phyloP scores from a whole-genome alignment of 176 grass and related monocot species.

The Themeda triandra region DNA sequence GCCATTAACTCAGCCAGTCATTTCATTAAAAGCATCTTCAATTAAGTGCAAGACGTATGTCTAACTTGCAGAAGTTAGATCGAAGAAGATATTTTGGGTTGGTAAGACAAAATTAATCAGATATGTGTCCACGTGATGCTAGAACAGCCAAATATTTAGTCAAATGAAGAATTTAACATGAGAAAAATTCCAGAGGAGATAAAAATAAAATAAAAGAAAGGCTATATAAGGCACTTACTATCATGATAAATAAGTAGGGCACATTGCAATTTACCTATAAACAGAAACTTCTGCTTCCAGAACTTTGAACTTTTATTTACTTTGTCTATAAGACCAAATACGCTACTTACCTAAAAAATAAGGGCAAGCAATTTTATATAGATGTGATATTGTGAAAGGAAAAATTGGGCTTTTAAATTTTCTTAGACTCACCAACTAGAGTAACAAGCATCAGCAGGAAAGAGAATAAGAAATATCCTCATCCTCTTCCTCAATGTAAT shows the following conservation, averaged over 20 bases:
- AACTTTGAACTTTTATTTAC: slow-evolving; percentile 21
- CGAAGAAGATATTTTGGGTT: slow-evolving; percentile 3
- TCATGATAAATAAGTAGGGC: slow-evolving; percentile 5
- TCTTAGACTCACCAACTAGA: slow-evolving; percentile 35
- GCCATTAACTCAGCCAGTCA: slow-evolving; percentile 28
- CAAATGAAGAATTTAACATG: slow-evolving; percentile 18
- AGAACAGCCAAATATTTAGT: not conserved
- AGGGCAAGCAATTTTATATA: not conserved
- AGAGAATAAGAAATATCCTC: slow-evolving; percentile 30
- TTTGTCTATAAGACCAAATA: slow-evolving; percentile 2
- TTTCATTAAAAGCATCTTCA: not conserved
- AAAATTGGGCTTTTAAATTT: not conserved
- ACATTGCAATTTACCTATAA: slow-evolving; percentile 9
- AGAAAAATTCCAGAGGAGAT: not conserved
- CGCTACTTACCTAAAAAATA: slow-evolving; percentile 32
- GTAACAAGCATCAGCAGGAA: slow-evolving; percentile 14
- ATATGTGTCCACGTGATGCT: not conserved
- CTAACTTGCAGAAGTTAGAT: not conserved
- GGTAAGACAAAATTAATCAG: not conserved
- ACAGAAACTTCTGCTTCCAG: not conserved
- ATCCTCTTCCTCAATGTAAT: slow-evolving; percentile 44
- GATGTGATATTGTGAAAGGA: not conserved
- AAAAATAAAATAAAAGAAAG: not conserved
- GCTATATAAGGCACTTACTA: slow-evolving; percentile 33
- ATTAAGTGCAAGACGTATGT: not conserved